Base-by-base conservation (phyloP, 2,329 filamentous ascomycete species). In the Arthrobotrys iridis region DNA sequence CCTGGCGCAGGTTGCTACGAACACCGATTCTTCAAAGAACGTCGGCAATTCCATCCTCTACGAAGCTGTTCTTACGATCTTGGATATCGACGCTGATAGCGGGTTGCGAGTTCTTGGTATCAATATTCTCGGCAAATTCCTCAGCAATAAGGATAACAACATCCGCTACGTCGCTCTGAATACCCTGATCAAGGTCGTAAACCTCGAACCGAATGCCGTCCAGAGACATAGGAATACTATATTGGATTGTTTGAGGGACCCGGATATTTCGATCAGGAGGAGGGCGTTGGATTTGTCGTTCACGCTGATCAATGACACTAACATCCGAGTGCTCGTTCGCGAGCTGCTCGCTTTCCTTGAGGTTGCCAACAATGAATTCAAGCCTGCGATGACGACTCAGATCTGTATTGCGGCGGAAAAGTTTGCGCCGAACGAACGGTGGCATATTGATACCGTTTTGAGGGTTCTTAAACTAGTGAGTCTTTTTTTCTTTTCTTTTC, bases 141-240 rank as follows among this genome's bases (percentile, higher is more conserved):
- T 99, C 77, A 90, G 93, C n/a, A 99, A 99, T 85, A 90, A 94
- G 79, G 95, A 99, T 83, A 99, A 99, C 86, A 99, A 99, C 81
- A 99, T 99, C 80, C 91, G 95, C 82, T 99, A 99, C 81, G 95
- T 99, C 59, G 95, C 95, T 15, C 86, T 99, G 59, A 99, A 99
- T 83, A 99, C 95, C 0, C 85, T 99, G 57, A 96, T 97, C 84
- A 98, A 97, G 83, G 95, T 99, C 15, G 95, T 99, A 50, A 95
- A 95, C 2, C 93, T 99, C 55, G 95, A 99, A 82, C 95, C 95
- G 11, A 98, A 98, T 81, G 95, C 95, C 2, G 95, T 99, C 1
- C 95, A 99, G 82, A 87, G 95, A 81, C 95, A 99, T 82, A 89
- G 96, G 65, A 99, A 98, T 84, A 99, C 95, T 0, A 98, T 99